Evolutionary conservation across 257 asterid genomes (phyloP).

Genomic region (Pogostemon cablin): DNA sequence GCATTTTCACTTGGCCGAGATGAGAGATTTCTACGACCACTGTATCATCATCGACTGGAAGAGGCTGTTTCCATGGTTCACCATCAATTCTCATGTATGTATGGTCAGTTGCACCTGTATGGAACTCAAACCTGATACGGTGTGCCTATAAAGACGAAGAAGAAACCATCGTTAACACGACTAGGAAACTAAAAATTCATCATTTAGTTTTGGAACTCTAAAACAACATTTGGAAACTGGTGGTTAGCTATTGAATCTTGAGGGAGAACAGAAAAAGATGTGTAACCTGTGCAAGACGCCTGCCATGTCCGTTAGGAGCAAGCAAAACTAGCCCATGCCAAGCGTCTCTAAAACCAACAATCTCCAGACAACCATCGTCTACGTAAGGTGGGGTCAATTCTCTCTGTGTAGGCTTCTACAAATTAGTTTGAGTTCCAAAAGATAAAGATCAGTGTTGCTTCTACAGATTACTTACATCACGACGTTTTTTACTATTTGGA

Average conservation of each 20-base stretch:
- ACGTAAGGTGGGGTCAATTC: slow-evolving; percentile 81
- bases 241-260: neutral
- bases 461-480: slow-evolving; percentile 52
- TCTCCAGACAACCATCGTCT: slow-evolving; percentile 83
- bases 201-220: neutral
- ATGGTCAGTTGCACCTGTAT: slow-evolving; percentile 63
- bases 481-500: slow-evolving; percentile 52
- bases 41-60: slow-evolving; percentile 70
- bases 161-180: neutral
- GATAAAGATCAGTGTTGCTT: neutral
- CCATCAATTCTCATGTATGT: slow-evolving; percentile 92
- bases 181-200: neutral
- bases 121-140: slow-evolving; percentile 76
- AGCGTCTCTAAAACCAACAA: slow-evolving; percentile 92
- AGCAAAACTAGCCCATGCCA: slow-evolving; percentile 90
- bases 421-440: neutral
- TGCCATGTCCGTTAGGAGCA: slow-evolving; percentile 92
- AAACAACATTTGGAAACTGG: neutral
- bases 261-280: neutral
- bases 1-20: slow-evolving; percentile 87
- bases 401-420: slow-evolving; percentile 49
- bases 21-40: slow-evolving; percentile 79
- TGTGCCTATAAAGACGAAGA: slow-evolving; percentile 49
- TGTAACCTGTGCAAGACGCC: slow-evolving; percentile 89
- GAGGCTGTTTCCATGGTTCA: slow-evolving; percentile 94